phyloP scores from a whole-genome alignment of 2,329 filamentous ascomycete species.

The Ceratocystis colombiana region DNA sequence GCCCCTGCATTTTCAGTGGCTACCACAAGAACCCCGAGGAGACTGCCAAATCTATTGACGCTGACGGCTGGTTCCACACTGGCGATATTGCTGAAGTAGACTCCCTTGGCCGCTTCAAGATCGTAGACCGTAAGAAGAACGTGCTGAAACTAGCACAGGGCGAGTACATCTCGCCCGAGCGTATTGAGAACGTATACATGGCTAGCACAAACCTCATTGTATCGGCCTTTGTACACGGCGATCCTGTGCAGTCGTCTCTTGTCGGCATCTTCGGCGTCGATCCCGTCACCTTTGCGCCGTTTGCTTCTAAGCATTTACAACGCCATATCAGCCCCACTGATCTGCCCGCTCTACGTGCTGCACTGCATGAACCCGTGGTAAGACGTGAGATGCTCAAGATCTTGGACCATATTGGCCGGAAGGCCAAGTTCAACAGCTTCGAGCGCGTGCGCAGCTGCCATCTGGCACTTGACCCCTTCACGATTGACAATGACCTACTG shows the following conservation, averaged over 20 bases:
- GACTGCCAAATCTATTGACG: constrained; percentile 69
- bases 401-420: constrained; percentile 66
- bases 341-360: constrained; percentile 54
- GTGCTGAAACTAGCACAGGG: constrained; percentile 97
- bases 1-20: constrained; percentile 67
- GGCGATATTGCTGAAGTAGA: constrained; percentile 87
- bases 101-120: constrained; percentile 73
- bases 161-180: constrained; percentile 95
- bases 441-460: constrained; percentile 68
- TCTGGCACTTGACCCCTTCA: constrained; percentile 80
- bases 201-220: constrained; percentile 68
- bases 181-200: constrained; percentile 89
- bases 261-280: constrained; percentile 85
- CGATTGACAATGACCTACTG: constrained; percentile 80
- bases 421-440: constrained; percentile 83
- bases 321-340: constrained; percentile 56
- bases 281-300: constrained; percentile 70
- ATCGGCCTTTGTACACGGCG: constrained; percentile 83
- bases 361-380: constrained; percentile 59
- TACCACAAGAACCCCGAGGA: constrained; percentile 89
- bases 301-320: constrained; percentile 66
- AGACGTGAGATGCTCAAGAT: constrained; percentile 65
- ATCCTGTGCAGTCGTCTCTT: constrained; percentile 67
- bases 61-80: constrained; percentile 94
- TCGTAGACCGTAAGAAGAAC: constrained; percentile 97